These are phyloP conservation scores for Candolleomyces aberdarensis DNA, from an alignment of 768 basidiomycete genomes.

Conservation along the genomic window DNA sequence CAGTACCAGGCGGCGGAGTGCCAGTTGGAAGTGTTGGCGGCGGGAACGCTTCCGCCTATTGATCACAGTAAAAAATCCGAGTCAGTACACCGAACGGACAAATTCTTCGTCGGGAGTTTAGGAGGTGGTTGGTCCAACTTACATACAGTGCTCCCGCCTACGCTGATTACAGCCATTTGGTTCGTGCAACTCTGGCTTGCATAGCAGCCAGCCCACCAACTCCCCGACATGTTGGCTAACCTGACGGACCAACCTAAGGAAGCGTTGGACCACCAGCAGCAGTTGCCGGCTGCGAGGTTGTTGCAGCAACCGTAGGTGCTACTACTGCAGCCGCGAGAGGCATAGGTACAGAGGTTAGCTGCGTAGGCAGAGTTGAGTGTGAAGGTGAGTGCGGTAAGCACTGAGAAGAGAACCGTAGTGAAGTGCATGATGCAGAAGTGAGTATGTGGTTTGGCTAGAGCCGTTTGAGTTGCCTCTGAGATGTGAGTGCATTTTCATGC, in stretches of 20 bases:
- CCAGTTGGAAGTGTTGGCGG: background rate
- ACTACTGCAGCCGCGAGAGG: conserved; percentile 6
- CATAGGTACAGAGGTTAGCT: conserved; percentile 10
- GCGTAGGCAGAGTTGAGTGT: background rate
- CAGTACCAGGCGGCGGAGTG: conserved; percentile 8
- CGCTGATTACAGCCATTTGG: background rate
- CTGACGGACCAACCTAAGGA: conserved; percentile 10
- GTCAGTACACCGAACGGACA: too few species aligned
- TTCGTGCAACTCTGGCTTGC: conserved; percentile 3
- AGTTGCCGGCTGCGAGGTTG: conserved; percentile 4
- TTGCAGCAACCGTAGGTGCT: conserved; percentile 9
- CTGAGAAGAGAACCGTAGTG: background rate
- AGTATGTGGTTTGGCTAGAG: background rate
- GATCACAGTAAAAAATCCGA: background rate
- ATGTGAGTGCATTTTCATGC: too few species aligned
- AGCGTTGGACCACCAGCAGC: conserved; percentile 4
- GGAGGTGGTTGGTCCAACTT: background rate
- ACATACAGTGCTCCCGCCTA: conserved; percentile 2
- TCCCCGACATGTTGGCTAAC: background rate
- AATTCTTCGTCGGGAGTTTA: too few species aligned
- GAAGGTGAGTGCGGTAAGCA: background rate
- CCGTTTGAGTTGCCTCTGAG: too few species aligned
- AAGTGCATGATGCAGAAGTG: background rate
- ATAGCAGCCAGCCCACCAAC: conserved; percentile 5
- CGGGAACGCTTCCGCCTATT: conserved; percentile 9